Base-by-base conservation (phyloP, 768 basidiomycete species). In the Kwoniella heveanensis region DNA sequence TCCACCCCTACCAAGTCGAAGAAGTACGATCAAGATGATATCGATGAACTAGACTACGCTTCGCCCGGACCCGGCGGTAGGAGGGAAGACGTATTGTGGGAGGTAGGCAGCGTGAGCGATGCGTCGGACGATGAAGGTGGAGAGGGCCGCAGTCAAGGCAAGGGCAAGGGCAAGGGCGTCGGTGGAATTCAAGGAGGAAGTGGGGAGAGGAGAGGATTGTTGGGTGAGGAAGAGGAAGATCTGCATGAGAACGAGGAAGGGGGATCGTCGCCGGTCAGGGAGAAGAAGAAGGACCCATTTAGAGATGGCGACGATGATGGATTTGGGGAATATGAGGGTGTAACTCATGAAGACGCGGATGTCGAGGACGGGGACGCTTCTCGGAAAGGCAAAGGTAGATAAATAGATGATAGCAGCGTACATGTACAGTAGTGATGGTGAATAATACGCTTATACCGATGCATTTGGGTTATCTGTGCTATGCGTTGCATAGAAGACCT, bases 321-420 rank as follows among this genome's bases (percentile, higher is more conserved):
- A 17, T 79, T 73, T 67, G 77, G 77, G 6, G 73, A 77, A 12
- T 78, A 69, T 56, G 73, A 78, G 53, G 69, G 61, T 8, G 65
- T 68, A 6, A 36, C 60, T 25, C 44, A 46, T 55, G 57, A 59
- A 48, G 56, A 67, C 22, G 53, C 47, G 21, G 37, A 21, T 47
- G 57, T 22, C 17, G 54, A 49, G 9, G 24, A 32, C 13, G 32
- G 32, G 32, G 32, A 52, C 3, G 37, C 36, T 26, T 36, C 44
- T 37, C 44, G 25, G 64, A 47, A 48, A 50, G 19, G n/a, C n/a
- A 39, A 4, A 48, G 19, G 29, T 3, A 27, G 29, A 17, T 29
- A 36, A 25, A 12, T 24, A 57, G 47, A 22, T 24, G 39, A 44
- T 17, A 17, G 8, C 39, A 44, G 39, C 9, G 17, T 17, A 19